Base-by-base conservation (phyloP, 1,284 basidiomycete genomes). In the Mycena citricolor region DNA sequence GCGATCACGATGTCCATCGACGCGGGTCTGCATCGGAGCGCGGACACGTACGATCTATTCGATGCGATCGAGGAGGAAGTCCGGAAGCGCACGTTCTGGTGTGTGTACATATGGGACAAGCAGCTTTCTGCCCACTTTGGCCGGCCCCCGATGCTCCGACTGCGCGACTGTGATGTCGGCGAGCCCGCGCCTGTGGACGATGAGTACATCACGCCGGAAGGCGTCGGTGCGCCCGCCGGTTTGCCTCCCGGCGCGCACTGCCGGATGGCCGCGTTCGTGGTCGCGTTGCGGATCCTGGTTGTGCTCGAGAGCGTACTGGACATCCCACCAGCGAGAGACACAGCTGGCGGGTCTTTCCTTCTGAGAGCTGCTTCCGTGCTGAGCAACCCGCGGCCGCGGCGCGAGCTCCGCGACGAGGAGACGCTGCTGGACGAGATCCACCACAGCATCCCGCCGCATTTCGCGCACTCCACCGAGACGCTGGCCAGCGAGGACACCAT, bases 71-170 rank as follows among this genome's bases (percentile, higher is more conserved):
- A 94, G 62, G 85, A 88, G 54, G 89, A 94, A 62, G 81, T 91
- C 14, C 78, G 91, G 44, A 92, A 92, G 64, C 81, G 91, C 52
- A 94, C 91, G 0, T 94, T 94, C 65, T 94, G 90, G 90, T 90
- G 88, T 49, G 89, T 94, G 19, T 94, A 94, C 64, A 75, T 90
- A 32, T 94, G 91, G 91, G 91, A 94, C 64, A 94, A 94, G 65
- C 90, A 92, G 58, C 77, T 87, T 8, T 67, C 76, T 26, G 87
- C 90, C 23, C 84, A 92, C 55, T 93, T 94, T 61, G 91, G 91
- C 13, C 73, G 90, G 17, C 91, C 91, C 16, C 81, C 90, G 2
- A 79, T 93, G 71, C 75, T 94, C 52, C 77, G 90, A 34, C 64
- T 93, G 49, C 76, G 87, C 46, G 91, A 94, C 61, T 93, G 89